Evolutionary conservation across 2,329 filamentous ascomycete species (phyloP).

Genomic region (Arthrocladium fulminans): DNA sequence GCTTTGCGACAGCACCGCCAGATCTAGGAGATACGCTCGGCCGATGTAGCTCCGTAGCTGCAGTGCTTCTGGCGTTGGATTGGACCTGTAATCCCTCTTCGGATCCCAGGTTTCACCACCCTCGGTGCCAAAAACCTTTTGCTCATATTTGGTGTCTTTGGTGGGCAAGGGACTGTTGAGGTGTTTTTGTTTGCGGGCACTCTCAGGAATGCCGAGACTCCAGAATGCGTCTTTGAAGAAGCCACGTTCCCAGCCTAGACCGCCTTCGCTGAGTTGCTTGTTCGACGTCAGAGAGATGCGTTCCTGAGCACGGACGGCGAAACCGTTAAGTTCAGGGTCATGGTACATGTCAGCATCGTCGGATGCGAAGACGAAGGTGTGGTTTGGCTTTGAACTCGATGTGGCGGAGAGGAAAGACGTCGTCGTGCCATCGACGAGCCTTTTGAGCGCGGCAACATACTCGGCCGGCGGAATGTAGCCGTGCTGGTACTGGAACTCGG

Average conservation of each 20-base stretch:
- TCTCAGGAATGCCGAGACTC: constrained; percentile 54
- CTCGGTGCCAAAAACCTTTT: not conserved
- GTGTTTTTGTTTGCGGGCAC: constrained; percentile 23
- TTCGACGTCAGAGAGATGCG: constrained; percentile 71
- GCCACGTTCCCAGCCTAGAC: constrained; percentile 81
- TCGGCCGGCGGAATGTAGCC: constrained; percentile 68
- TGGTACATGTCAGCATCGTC: constrained; percentile 71
- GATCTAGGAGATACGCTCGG: constrained; percentile 71
- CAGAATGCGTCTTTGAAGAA: constrained; percentile 78
- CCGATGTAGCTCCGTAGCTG: constrained; percentile 64
- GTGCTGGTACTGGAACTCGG: constrained; percentile 65
- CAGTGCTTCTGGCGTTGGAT: constrained; percentile 41
- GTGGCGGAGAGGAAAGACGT: constrained; percentile 18
- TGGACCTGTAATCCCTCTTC: constrained; percentile 18
- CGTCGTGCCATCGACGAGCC: constrained; percentile 42
- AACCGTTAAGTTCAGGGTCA: constrained; percentile 45
- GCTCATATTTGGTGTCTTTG: constrained; percentile 10
- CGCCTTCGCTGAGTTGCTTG: constrained; percentile 44
- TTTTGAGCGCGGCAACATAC: constrained; percentile 54
- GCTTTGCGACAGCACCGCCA: constrained; percentile 60
- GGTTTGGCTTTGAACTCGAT: constrained; percentile 13
- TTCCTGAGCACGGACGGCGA: constrained; percentile 57
- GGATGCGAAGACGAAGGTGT: constrained; percentile 55
- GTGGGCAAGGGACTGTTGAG: constrained; percentile 14
- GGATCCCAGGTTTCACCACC: not conserved